Evolutionary conservation across 495 filamentous ascomycete species (phyloP), one percentile per base, ranked within the genome.

Genomic region (Bacidia gigantensis): DNA sequence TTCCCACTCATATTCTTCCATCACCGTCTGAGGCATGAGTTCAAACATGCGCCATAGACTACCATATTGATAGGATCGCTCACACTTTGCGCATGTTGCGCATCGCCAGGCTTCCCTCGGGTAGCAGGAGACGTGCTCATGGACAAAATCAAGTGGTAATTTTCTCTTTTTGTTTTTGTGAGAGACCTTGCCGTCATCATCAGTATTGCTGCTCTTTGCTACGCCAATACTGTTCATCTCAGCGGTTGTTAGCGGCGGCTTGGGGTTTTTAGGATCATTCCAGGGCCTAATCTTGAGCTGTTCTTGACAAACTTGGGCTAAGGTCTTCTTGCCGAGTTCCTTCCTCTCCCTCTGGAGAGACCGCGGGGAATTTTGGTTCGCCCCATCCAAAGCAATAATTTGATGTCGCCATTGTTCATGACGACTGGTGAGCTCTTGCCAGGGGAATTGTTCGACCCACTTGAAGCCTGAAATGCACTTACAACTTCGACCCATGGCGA

Each of bases 391-490:
- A 11, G 74, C 67, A 32, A 89, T 78, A 29, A 95, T 77, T 59
- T 87, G 74, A 3, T 76, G 70, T 24, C 88, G 78, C 86, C 92
- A 98, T 0, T 66, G 66, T 43, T 94, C 89, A 61, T 97, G 83
- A 46, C 82, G 80, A n/a, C 77, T 67, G 0, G 73, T 67, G n/a
- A 97, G 71, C 3, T 85, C 75, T 26, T 78, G 72, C 90, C 88
- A 96, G 18, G 73, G 67, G 68, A 89, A 94, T 63, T 98, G 92
- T 60, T 98, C 89, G 23, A 86, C 84, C 90, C 90, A 98, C 49
- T 77, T 82, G 24, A 92, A 75, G 10, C 78, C 80, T 3, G 88
- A 92, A 29, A 92, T 74, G 58, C 92, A 98, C 7, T 71, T 73
- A 63, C 92, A 98, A 56, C 87, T 93, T 46, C 92, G 80, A 29